Conservation (phyloP, 2,329 filamentous ascomycete species). For the Cercospora sp. region DNA sequence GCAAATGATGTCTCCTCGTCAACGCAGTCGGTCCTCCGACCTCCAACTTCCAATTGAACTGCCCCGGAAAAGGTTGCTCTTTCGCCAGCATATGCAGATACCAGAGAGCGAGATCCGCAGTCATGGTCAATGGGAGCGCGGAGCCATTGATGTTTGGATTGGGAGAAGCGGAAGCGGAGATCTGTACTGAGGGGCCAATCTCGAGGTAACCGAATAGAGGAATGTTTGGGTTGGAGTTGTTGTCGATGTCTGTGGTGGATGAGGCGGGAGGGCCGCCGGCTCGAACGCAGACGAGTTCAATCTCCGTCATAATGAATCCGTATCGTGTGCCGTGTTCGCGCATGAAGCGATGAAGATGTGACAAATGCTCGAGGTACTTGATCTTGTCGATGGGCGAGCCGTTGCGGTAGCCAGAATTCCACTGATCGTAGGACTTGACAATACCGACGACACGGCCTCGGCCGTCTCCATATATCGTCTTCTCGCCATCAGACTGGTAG, state of each 20-base stretch:
- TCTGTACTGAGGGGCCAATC: conserved; percentile 60
- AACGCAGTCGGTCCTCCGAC: conserved; percentile 74
- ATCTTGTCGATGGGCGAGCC: conserved; percentile 83
- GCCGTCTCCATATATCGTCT: conserved; percentile 50
- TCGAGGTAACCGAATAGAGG: conserved; percentile 91
- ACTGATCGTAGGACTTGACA: conserved; percentile 88
- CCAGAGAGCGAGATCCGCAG: conserved; percentile 74
- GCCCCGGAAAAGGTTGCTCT: conserved; percentile 60
- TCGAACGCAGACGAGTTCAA: conserved; percentile 87
- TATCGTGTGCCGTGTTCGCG: conserved; percentile 91
- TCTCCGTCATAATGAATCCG: conserved; percentile 94
- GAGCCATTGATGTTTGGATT: neutral
- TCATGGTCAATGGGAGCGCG: conserved; percentile 52
- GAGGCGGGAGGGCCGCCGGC: conserved; percentile 58
- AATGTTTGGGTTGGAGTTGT: conserved; percentile 45
- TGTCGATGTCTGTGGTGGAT: neutral
- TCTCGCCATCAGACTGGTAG: conserved; percentile 55
- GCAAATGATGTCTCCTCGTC: conserved; percentile 67
- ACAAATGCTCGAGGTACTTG: conserved; percentile 82
- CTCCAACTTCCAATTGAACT: conserved; percentile 65
- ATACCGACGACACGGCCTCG: conserved; percentile 72
- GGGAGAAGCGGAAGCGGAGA: conserved; percentile 39
- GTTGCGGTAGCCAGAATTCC: conserved; percentile 91
- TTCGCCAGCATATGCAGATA: conserved; percentile 72
- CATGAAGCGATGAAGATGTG: conserved; percentile 87